Evolutionary conservation across 192 early-diverging fungal species (phyloP), one percentile per base, ranked within the genome.

Genomic region (Backusella tarrabulga): DNA sequence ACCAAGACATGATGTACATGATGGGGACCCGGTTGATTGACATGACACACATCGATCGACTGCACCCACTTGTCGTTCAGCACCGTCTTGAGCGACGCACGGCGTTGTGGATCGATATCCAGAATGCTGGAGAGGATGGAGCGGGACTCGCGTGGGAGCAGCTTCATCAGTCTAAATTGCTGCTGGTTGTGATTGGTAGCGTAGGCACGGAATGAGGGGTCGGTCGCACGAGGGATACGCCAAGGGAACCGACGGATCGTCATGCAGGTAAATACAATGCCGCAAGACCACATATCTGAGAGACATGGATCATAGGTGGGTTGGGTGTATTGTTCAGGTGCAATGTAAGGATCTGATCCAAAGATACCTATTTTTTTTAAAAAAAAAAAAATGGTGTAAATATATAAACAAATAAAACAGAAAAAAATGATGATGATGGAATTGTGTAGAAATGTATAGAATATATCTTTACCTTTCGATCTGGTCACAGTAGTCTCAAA

Each of bases 271-370:
- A 91, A 95, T 69, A 97, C 95, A 71, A 98, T 95, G 52, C 94
- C 97, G 35, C 91, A 74, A 3, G 92, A 91, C 97, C 97, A 98
- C 19, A 98, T 85, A 85, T 98, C 97, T 0, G 95, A 91, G 9
- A 84, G 78, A 73, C 94, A 90, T 6, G 92, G 90, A 76, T 96
- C 94, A 76, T 98, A 96, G 50, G 90, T 87, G 23, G 85, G 85
- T 6, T 87, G 85, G 19, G 78, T 79, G 72, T 93, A 91, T 26
- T 89, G 97, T n/a, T n/a, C n/a, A n/a, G n/a, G n/a, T n/a, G n/a
- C n/a, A n/a, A n/a, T n/a, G n/a, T n/a, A n/a, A 6, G 97, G 97
- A 50, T 96, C 97, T 11, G 92, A 94, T 14, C 97, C 97, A 78
- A 87, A 92, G 19, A 94, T 73, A 86, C 97, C 97, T 78, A 84